Evolutionary conservation across 2,329 filamentous ascomycete species (phyloP).

Genomic region (Alternaria brassicicola): DNA sequence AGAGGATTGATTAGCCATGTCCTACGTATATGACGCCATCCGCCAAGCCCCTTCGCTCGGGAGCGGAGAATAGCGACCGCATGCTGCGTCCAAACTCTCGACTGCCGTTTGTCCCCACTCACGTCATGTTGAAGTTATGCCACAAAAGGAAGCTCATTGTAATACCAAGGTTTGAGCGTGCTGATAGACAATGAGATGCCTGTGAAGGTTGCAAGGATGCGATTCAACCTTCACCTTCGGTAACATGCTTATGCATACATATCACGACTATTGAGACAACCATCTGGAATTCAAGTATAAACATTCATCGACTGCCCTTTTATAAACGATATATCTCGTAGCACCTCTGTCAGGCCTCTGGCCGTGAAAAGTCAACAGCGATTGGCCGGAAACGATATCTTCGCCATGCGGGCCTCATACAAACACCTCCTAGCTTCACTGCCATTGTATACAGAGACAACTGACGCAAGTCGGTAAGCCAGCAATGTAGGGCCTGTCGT

Average conservation of each 20-base stretch:
- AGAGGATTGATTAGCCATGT: background rate
- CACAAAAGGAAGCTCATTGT: conserved; percentile 3
- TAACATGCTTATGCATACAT: conserved; percentile 4
- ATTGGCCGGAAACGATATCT: no score
- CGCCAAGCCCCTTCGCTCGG: background rate
- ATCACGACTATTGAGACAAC: background rate
- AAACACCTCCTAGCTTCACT: background rate
- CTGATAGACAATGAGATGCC: background rate
- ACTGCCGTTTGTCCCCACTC: background rate
- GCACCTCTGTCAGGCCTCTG: background rate
- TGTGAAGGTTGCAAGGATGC: background rate
- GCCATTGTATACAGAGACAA: background rate
- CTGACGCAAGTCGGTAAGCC: background rate
- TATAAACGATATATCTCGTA: background rate
- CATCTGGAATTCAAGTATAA: background rate
- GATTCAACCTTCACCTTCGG: background rate
- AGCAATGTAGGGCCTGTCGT: background rate
- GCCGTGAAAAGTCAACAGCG: no score
- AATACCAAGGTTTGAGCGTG: background rate
- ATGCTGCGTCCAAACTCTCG: background rate
- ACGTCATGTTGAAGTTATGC: background rate
- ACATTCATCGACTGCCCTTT: background rate
- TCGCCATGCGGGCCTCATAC: background rate
- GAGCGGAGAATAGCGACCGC: background rate
- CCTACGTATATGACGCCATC: background rate